These are phyloP conservation scores for Rhododendron mucronatum DNA, from an alignment of 148 eudicot species.

Conservation along the genomic window DNA sequence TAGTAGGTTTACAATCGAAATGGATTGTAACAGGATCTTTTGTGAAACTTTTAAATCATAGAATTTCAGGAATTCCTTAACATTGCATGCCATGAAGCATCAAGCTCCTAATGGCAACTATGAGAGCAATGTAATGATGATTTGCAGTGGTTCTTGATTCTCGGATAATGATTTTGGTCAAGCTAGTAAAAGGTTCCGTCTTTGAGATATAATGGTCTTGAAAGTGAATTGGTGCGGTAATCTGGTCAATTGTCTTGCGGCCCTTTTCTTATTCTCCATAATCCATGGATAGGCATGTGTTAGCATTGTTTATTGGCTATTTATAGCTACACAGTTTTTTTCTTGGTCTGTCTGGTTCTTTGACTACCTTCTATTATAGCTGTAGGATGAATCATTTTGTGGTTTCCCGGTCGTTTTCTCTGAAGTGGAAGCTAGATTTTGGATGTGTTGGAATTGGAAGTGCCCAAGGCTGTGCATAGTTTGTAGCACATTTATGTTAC, in stretches of 20 bases:
- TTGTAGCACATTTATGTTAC: background rate
- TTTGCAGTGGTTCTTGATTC: background rate
- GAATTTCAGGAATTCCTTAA: background rate
- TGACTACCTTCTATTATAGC: background rate
- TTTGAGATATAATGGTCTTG: background rate
- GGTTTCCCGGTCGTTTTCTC: background rate
- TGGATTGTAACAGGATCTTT: background rate
- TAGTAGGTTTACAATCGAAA: background rate
- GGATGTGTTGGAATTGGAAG: background rate
- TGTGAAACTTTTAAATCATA: background rate
- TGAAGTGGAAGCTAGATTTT: background rate
- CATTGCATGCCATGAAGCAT: background rate
- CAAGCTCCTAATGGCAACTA: background rate
- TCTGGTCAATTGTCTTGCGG: background rate
- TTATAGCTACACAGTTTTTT: background rate
- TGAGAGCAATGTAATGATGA: background rate
- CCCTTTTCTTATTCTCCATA: background rate
- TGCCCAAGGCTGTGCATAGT: background rate
- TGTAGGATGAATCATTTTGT: conserved; percentile 3
- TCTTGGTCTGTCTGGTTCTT: background rate
- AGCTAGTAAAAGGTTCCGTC: background rate
- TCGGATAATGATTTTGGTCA: background rate
- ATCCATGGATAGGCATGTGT: background rate
- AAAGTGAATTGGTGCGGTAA: background rate
- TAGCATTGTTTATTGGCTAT: background rate